These are phyloP conservation scores for Camelina laxa DNA, from an alignment of 345 rosid genomes.

Conservation along the genomic window DNA sequence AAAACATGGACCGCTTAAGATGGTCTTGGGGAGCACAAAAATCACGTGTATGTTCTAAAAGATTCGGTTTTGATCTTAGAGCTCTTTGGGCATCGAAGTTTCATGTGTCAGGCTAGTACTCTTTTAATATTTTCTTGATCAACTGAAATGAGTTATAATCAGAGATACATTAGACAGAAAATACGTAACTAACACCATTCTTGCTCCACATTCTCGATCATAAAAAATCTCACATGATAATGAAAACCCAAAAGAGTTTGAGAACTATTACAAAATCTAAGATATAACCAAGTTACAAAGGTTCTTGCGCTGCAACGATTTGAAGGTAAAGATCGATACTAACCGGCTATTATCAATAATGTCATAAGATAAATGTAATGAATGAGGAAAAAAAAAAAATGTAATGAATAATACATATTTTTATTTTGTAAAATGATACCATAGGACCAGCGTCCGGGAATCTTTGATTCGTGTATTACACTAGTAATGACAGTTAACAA, in stretches of 20 bases:
- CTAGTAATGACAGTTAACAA: neutral
- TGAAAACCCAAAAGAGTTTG: neutral
- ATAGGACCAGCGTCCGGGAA: conserved; percentile 41
- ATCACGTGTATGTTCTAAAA: conserved; percentile 42
- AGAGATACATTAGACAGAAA: neutral
- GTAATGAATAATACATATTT: neutral
- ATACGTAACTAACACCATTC: neutral
- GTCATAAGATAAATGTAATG: neutral
- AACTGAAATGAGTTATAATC: neutral
- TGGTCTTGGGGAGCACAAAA: conserved; percentile 43
- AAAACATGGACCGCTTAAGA: conserved; percentile 42
- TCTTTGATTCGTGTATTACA: conserved; percentile 41
- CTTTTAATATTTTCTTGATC: conserved; percentile 11
- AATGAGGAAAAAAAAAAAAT: too few species aligned
- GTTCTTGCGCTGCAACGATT: too few species aligned
- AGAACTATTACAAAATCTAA: neutral
- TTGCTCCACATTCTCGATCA: neutral
- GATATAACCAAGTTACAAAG: too few species aligned
- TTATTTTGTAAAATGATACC: conserved; percentile 17
- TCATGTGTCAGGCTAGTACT: conserved; percentile 45
- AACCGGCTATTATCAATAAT: neutral
- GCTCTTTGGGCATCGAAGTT: conserved; percentile 47
- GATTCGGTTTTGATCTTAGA: conserved; percentile 42
- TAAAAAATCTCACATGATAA: neutral
- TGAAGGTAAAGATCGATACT: conserved; percentile 15